Percentiles rank a stretch among this genome's conserved stretches.
phyloP scores from a whole-genome alignment of 2,329 filamentous ascomycete species.

The Ophiocordyceps camponoti-leonardi region DNA sequence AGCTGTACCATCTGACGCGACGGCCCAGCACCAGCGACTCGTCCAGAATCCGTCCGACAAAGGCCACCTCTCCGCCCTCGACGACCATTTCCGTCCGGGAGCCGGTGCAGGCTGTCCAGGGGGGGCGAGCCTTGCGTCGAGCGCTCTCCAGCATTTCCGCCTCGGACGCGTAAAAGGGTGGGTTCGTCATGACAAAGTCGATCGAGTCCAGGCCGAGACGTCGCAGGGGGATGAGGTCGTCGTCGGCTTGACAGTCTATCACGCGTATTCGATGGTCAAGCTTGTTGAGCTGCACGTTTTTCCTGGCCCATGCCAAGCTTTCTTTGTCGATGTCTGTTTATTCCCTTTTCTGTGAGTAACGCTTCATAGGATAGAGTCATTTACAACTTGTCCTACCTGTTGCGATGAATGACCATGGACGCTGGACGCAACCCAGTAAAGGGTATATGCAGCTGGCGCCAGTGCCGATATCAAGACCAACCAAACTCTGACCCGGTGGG shows the following conservation, averaged over 20 bases:
- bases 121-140: constrained; percentile 45
- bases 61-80: constrained; percentile 57
- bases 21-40: constrained; percentile 46
- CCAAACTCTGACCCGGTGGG: constrained; percentile 27
- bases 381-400: constrained; percentile 24
- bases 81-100: constrained; percentile 74
- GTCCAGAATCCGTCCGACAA: constrained; percentile 51
- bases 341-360: too few relatives aligned
- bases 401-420: constrained; percentile 58
- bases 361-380: too few relatives aligned
- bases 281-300: constrained; percentile 51
- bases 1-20: constrained; percentile 71
- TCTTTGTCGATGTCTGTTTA: constrained; percentile 52
- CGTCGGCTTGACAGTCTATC: constrained; percentile 31
- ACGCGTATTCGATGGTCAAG: constrained; percentile 49
- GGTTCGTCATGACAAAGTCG: constrained; percentile 86
- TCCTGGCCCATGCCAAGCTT: constrained; percentile 46
- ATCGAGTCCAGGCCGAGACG: constrained; percentile 32
- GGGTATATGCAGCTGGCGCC: constrained; percentile 88
- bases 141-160: constrained; percentile 52
- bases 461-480: constrained; percentile 74
- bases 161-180: constrained; percentile 74
- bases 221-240: constrained; percentile 46
- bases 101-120: constrained; percentile 61
- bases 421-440: constrained; percentile 54